Evolutionary conservation across 2,329 filamentous ascomycete genomes (phyloP), one percentile per base, ranked within the genome.

Genomic region (Celoporthe dispersa): DNA sequence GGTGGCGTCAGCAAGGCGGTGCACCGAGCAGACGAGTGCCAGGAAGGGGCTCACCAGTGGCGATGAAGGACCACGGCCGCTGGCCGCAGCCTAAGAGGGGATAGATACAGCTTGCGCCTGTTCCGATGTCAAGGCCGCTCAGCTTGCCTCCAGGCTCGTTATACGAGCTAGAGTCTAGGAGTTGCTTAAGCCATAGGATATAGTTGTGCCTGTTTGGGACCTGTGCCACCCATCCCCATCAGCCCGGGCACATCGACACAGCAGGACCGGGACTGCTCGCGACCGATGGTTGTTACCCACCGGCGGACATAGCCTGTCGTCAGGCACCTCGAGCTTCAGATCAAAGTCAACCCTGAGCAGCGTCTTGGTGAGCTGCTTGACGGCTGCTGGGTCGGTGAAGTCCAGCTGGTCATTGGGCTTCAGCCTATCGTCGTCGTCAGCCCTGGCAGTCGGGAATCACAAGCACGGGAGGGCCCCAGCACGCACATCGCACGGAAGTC

Each of bases 21-120:
- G 28, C 61, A n/a, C 64, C 11, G 28, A 7, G 8, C 3, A n/a
- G 33, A 66, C n/a, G 22, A 14, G 9, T 11, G 11, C 1, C 14
- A 11, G 9, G 22, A 51, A 11, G 12, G 25, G 25, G 4, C 37
- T 31, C 14, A 84, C 84, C 82, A 7, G 91, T 94, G 1, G 88
- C 92, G 41, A 90, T 79, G 73, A 94, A 94, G 1, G 81, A 85
- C 94, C 94, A 98, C 3, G 87, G 85, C 0, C 92, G 86, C 70
- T 91, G 87, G 0, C 84, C 80, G 74, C 92, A 93, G 28, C 90
- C 93, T 0, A 99, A 85, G 1, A 98, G 86, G 2, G 94, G 92
- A 77, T 98, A 99, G 75, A 99, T 97, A 75, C 91, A 91, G 74
- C 93, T 97, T 22, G 95, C 93, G 1, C 96, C 96, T 0, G 94